Base-by-base conservation (phyloP, 2,329 filamentous ascomycete species). In the Trichoderma koningii region DNA sequence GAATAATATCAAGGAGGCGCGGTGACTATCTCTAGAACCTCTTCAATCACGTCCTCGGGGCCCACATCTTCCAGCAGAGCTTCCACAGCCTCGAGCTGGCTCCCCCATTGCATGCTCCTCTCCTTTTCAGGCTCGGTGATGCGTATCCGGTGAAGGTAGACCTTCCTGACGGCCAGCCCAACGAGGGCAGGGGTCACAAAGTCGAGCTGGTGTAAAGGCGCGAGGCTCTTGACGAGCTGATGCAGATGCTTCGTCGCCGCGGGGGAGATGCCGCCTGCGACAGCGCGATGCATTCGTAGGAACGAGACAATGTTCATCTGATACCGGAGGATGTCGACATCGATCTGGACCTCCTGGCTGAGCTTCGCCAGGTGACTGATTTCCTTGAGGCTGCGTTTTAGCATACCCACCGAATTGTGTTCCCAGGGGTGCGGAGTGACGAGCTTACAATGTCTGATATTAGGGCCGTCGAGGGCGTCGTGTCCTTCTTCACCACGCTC, bases 51-150 rank as follows among this genome's bases (percentile, higher is more conserved):
- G 48, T 87, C 84, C 69, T 89, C 86, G 0, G 86, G 81, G 0
- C 83, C 82, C 10, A 89, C 74, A 6, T 80, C 85, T 38, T 89
- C 85, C 2, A 97, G 77, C 55, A 93, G 70, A 17, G 83, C 81
- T 68, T 85, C 82, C 1, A 97, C 86, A 4, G 90, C 90, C 34
- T 84, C 82, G 0, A 89, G 70, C 61, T 90, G 87, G 75, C 94
- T 97, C 0, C 95, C 95, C 87, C 96, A 99, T 75, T 97, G 92
- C 80, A 97, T 84, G 74, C 93, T 97, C 55, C 93, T 84, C 78
- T 98, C 95, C 65, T 87, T 86, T 67, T 87, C 84, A 1, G 91
- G 84, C 1, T 79, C 77, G 0, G 89, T 86, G 63, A 97, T 84
- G 15, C 85, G 77, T 38, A 99, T 87, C 9, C 93, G 88, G 78